A percentile compares a stretch with the other conserved stretches of the same genome.
Evolutionary conservation across 768 basidiomycete species (phyloP).

Genomic region (Tulasnella sp.): DNA sequence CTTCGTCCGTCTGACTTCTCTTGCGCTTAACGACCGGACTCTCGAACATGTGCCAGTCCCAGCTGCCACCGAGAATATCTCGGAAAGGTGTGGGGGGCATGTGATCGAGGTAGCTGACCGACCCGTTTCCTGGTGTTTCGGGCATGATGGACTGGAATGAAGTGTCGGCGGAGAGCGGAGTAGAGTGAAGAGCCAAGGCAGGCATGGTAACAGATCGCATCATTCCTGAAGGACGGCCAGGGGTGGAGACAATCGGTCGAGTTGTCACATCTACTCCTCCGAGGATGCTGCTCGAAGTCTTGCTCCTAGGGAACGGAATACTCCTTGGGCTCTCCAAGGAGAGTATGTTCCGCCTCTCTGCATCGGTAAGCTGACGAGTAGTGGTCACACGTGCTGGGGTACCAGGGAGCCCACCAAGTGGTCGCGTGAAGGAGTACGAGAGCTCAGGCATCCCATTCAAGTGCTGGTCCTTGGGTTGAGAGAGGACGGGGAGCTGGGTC

Average conservation of each 20-base stretch:
- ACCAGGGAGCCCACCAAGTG: neutral
- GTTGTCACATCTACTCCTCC: neutral
- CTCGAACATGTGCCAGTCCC: slow-evolving; percentile 5
- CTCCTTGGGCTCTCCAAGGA: slow-evolving; percentile 15
- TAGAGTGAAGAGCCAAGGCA: neutral
- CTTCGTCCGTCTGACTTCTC: neutral
- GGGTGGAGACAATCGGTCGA: neutral
- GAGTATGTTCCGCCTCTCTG: slow-evolving; percentile 9
- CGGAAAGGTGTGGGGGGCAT: neutral
- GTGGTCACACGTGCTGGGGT: neutral
- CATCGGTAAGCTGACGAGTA: neutral
- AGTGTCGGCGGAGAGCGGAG: neutral
- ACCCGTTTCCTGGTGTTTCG: neutral
- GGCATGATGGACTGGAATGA: neutral
- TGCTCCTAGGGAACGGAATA: neutral
- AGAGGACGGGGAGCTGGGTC: neutral
- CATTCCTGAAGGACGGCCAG: neutral
- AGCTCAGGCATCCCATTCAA: neutral
- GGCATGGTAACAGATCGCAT: slow-evolving; percentile 1
- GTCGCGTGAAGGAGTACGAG: neutral
- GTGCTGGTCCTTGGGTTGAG: slow-evolving; percentile 5
- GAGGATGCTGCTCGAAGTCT: neutral
- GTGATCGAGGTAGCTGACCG: neutral
- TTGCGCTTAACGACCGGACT: slow-evolving; percentile 11
- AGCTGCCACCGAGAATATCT: neutral